phyloP scores from a whole-genome alignment of 345 rosid species.

The Salix viminalis region DNA sequence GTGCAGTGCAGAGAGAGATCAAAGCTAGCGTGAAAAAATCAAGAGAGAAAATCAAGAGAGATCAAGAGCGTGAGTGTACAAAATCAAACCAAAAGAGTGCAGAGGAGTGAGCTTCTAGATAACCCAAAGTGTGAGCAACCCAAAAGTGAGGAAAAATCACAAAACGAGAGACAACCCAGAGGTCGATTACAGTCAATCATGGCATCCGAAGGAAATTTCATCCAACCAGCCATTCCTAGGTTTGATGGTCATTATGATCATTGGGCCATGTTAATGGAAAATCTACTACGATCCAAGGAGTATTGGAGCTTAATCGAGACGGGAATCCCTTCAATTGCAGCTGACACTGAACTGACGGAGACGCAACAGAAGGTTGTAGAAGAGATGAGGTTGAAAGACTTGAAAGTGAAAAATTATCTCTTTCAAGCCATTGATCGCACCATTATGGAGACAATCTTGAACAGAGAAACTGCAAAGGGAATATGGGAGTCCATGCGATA shows the following conservation, averaged over 20 bases:
- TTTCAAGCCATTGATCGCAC: not conserved
- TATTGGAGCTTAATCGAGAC: not conserved
- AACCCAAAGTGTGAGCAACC: too few relatives aligned
- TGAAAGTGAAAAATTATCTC: not conserved
- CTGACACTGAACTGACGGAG: not conserved
- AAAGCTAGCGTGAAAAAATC: too few relatives aligned
- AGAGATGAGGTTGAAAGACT: not conserved
- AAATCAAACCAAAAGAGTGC: too few relatives aligned
- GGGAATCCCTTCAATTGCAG: not conserved
- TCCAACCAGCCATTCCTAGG: not conserved
- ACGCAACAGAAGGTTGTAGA: not conserved
- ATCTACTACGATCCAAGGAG: not conserved
- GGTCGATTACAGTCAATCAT: too few relatives aligned
- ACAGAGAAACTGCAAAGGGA: not conserved
- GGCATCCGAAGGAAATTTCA: not conserved
- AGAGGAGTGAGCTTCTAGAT: too few relatives aligned
- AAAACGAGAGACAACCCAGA: too few relatives aligned
- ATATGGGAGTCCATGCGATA: not conserved
- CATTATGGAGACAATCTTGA: not conserved
- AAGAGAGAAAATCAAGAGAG: too few relatives aligned
- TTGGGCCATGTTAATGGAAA: slow-evolving; percentile 1
- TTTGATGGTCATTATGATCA: slow-evolving; percentile 4
- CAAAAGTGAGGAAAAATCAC: too few relatives aligned
- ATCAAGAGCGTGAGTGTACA: too few relatives aligned
- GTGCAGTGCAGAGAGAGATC: too few relatives aligned